Base-by-base conservation (phyloP, 345 rosid species). In the Balakata baccata region DNA sequence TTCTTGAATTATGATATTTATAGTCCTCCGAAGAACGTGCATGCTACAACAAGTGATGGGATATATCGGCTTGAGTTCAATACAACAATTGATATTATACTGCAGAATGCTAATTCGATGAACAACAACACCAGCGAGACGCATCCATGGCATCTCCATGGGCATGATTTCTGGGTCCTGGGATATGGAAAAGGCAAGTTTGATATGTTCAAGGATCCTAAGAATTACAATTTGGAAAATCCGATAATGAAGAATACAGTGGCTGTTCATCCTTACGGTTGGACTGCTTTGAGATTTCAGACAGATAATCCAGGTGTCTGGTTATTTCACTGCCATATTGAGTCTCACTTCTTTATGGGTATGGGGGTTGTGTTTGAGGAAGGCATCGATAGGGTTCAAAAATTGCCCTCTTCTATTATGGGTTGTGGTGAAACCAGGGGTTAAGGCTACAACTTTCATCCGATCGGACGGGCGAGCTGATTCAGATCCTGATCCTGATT, bases 211-310 rank as follows among this genome's bases (percentile, higher is more conserved):
- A 81, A 78, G 11, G 93, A 93, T 60, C 79, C 84, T 0, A 80
- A 68, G 69, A 76, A 77, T 16, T 93, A 79, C 76, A 91, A 89
- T 69, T 68, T 88, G 85, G 87, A 66, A 6, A 45, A 89, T 67
- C 97, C 95, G 14, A 89, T 91, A 1, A 82, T 82, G 97, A 91
- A 91, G 79, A 93, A 93, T 74, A 88, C 98, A 11, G 95, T 89
- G 41, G 85, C 91, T 0, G 81, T 93, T 0, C 95, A 88, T 69
- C 90, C 90, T 8, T 88, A 72, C 34, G 90, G 95, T 0, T 91
- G 95, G 95, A 89, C 93, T 0, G 93, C 92, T n/a, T 69, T 89
- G 79, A 66, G 91, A 60, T 93, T 89, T 54, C 66, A 52, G 61
- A 84, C 90, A 0, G 84, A 93, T 74, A 93, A 93, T 22, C 91